Percentiles rank a stretch among this genome's conserved stretches.
Conservation (phyloP, 352 stramenopile species). For the Blastocystis sp. region DNA sequence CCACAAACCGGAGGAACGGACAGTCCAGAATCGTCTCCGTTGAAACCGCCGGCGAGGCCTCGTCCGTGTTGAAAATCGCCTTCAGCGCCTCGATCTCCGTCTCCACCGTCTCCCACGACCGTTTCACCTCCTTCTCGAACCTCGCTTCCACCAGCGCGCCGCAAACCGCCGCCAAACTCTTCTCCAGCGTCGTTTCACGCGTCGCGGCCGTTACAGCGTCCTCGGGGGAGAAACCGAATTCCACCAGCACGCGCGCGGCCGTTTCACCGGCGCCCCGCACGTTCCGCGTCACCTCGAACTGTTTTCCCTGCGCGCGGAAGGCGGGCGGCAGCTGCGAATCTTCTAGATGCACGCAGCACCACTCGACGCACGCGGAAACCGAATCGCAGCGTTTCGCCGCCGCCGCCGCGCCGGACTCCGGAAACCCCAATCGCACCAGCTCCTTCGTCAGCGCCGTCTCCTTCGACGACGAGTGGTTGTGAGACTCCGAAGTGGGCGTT, state of each 20-base stretch:
- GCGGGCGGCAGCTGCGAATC: constrained; percentile 60
- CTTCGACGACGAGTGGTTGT: not conserved
- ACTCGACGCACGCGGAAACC: constrained; percentile 58
- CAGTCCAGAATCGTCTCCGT: not conserved
- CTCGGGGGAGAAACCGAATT: not conserved
- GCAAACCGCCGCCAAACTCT: not conserved
- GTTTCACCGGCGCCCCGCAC: not conserved
- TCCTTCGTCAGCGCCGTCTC: not conserved
- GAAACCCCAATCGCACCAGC: constrained; percentile 4
- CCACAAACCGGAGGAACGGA: not conserved
- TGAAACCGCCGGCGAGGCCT: not conserved
- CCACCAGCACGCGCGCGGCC: not conserved
- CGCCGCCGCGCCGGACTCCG: not conserved
- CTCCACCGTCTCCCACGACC: not conserved
- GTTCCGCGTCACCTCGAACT: constrained; percentile 67
- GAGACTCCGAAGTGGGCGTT: no score
- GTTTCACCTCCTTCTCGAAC: not conserved
- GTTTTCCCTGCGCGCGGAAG: constrained; percentile 76
- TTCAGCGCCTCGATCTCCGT: constrained; percentile 4
- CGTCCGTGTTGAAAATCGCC: not conserved
- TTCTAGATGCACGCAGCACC: constrained; percentile 59
- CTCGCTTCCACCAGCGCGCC: not conserved
- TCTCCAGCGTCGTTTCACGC: not conserved
- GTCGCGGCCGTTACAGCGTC: not conserved
- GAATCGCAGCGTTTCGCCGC: not conserved